Conservation (phyloP, 768 basidiomycete species). For the Mycena olivaceomarginata region DNA sequence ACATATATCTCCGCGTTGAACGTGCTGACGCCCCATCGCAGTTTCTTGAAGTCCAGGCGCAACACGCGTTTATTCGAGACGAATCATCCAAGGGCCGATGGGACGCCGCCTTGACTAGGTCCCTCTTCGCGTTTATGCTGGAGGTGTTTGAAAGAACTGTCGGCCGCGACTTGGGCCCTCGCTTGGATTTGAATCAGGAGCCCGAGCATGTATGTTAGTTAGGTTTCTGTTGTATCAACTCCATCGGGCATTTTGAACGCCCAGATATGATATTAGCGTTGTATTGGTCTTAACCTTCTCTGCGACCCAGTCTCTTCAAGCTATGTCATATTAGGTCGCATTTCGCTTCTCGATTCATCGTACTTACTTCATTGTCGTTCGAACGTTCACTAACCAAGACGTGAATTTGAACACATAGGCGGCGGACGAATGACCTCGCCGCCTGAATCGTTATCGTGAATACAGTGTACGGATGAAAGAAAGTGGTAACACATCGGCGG, state of each 20-base stretch:
- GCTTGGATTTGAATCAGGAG: conserved; percentile 62
- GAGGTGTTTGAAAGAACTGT: conserved; percentile 95
- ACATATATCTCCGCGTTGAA: neutral
- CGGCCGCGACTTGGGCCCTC: conserved; percentile 89
- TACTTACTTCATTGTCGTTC: no score
- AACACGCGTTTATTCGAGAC: conserved; percentile 97
- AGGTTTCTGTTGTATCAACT: neutral
- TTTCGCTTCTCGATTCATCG: no score
- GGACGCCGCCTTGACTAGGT: conserved; percentile 93
- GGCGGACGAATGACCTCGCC: conserved; percentile 37
- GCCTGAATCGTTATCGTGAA: conserved; percentile 61
- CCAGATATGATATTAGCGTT: no score
- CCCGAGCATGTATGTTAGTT: conserved; percentile 87
- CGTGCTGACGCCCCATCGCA: conserved; percentile 52
- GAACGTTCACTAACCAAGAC: conserved; percentile 28
- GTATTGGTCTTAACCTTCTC: no score
- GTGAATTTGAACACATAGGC: conserved; percentile 32
- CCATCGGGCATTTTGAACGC: no score
- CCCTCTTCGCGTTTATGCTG: conserved; percentile 90
- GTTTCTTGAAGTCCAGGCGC: conserved; percentile 97
- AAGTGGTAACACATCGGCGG: conserved; percentile 55
- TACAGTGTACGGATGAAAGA: conserved; percentile 67
- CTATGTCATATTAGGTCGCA: no score
- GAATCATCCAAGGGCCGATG: conserved; percentile 95
- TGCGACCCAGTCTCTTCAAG: no score